Evolutionary conservation across 2,329 filamentous ascomycete species (phyloP), one percentile per base, ranked within the genome.

Genomic region (Pseudocercospora eumusae): DNA sequence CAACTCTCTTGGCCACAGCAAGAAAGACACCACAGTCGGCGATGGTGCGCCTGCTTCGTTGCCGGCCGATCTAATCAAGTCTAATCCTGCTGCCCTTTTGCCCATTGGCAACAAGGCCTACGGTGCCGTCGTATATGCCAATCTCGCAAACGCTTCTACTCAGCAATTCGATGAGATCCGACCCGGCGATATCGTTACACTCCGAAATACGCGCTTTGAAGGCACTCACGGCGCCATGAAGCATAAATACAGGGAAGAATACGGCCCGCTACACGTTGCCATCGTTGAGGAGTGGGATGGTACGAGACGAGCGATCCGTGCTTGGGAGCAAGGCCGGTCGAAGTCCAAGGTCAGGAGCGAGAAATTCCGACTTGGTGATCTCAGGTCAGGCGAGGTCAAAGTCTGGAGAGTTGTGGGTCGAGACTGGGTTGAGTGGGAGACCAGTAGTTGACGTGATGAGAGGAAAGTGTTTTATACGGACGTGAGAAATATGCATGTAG

Each of bases 261-360:
- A 97, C 0, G 73, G 71, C 1, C 40, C 64, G 6, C 84, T 93
- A 66, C 95, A 99, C 72, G 93, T 98, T 0, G 95, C 86, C 1
- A 81, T 99, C 2, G 93, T 99, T 3, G 86, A 92, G 9, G 95
- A 99, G 75, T 99, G 95, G 95, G 95, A 99, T 75, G 95, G 95
- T 2, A 96, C 92, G 44, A 96, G 97, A 85, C 96, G 96, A 84
- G 97, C 98, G 83, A 89, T 99, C 25, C 82, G 93, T 27, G 93
- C 89, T 1, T 98, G 92, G 91, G 95, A 98, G 76, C 95, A 99
- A 75, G 93, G 93, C 0, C 82, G 93, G 13, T 93, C 98, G 80
- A 93, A 90, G 77, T 98, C 97, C 60, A 70, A 70, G 53, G 88
- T 96, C 59, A 95, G 96, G 80, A 81, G 91, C 64, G 93, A 98